Percentiles rank a stretch among this genome's conserved stretches.
These are phyloP conservation scores for Ophiostoma montium DNA, from an alignment of 2,329 filamentous ascomycete species.

Conservation along the genomic window DNA sequence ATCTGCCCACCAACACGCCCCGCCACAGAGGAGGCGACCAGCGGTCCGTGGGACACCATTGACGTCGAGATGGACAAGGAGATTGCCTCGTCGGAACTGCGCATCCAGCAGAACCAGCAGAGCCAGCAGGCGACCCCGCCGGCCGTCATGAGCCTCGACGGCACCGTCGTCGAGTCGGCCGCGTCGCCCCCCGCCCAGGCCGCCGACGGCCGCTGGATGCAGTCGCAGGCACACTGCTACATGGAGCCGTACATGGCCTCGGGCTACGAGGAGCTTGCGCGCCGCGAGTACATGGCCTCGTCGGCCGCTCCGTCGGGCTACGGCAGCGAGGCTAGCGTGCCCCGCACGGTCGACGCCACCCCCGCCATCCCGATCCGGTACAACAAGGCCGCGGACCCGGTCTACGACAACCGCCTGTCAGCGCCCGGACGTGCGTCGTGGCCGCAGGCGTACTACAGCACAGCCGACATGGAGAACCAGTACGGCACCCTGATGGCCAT, in stretches of 20 bases:
- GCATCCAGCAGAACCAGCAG: conserved; percentile 40
- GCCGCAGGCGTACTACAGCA: conserved; percentile 31
- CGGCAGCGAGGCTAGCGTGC: conserved; percentile 1
- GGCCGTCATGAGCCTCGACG: background rate
- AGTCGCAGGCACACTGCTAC: conserved; percentile 23
- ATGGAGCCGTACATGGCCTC: conserved; percentile 74
- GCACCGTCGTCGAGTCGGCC: background rate
- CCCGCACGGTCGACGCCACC: background rate
- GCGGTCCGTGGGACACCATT: conserved; percentile 36
- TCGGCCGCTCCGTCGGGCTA: conserved; percentile 8
- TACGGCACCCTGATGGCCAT: conserved; percentile 41
- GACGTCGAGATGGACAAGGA: conserved; percentile 34
- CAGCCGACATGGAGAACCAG: conserved; percentile 59
- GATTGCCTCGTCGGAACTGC: conserved; percentile 42
- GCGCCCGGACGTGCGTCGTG: conserved; percentile 20
- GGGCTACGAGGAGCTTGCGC: conserved; percentile 60
- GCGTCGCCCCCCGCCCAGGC: conserved; percentile 30
- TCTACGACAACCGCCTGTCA: conserved; percentile 35
- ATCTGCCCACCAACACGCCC: conserved; percentile 56
- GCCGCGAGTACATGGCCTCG: conserved; percentile 42
- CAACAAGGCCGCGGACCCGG: conserved; percentile 49
- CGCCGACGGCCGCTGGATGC: conserved; percentile 38
- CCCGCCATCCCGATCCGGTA: conserved; percentile 23
- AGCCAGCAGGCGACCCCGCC: background rate
- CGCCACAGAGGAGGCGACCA: conserved; percentile 24